Evolutionary conservation across 495 filamentous ascomycete species (phyloP), one percentile per base, ranked within the genome.

Genomic region (Jackrogersella multiformis): DNA sequence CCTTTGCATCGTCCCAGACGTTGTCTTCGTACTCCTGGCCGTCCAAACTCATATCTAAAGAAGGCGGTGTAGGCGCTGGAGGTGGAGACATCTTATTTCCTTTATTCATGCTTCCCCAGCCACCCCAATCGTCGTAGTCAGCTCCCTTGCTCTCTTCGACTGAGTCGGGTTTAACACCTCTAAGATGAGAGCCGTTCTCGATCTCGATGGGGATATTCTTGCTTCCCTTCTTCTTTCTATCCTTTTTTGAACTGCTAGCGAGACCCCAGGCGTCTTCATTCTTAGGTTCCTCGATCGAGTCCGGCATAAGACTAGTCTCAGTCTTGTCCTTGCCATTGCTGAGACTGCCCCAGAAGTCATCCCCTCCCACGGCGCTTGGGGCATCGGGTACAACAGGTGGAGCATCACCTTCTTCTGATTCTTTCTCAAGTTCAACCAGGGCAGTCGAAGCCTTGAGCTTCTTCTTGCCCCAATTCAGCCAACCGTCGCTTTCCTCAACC

Each of bases 241-340:
- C 71, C 56, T 79, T 81, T 44, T 76, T 77, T 9, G 77, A 75
- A 21, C 70, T 72, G 26, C 71, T 54, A 2, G 65, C 34, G 13
- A 66, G 24, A 42, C 70, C 78, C 80, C 78, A 81, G n/a, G 68
- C 64, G 55, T 82, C 79, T 20, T 81, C 77, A 5, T 69, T 61
- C 34, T 75, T 78, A 15, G 79, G 80, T 55, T 84, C 80, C 56
- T 83, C 80, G 49, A 80, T 79, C 5, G 73, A 69, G 58, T 82
- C 82, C 6, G 78, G 78, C 65, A 80, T 81, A 45, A 79, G 69
- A 18, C 61, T 64, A n/a, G 70, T 64, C 44, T 72, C 69, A 18
- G 63, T 42, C 52, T 77, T 76, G 54, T 79, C 70, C 44, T 78
- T 80, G 34, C 60, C 64, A 12, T 66, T 71, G 34, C 67, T 67